A percentile compares a stretch with the other conserved stretches of the same genome.
Evolutionary conservation across 345 rosid genomes (phyloP).

Genomic region (Eucalyptus regnans): DNA sequence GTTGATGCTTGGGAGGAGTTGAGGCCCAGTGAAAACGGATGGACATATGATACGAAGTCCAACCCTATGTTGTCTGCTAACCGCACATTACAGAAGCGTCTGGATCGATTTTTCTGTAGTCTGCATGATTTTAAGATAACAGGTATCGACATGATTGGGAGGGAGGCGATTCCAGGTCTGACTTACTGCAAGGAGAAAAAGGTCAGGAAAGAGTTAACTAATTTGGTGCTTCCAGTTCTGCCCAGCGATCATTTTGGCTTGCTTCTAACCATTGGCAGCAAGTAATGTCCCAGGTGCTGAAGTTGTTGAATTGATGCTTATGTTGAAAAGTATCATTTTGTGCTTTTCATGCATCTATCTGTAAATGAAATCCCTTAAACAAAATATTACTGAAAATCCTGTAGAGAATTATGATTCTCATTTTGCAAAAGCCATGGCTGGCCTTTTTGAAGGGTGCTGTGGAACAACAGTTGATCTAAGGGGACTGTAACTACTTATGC

Average conservation of each 20-base stretch:
- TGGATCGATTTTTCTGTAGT: slow-evolving; percentile 65
- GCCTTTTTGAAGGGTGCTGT: background rate
- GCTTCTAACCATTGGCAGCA: slow-evolving; percentile 50
- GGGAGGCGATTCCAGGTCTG: slow-evolving; percentile 66
- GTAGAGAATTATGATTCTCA: background rate
- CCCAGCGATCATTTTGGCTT: slow-evolving; percentile 96
- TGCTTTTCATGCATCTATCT: background rate
- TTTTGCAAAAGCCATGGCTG: background rate
- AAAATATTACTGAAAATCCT: background rate
- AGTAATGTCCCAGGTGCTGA: background rate
- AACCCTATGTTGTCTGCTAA: slow-evolving; percentile 85
- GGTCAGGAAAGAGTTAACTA: slow-evolving; percentile 40
- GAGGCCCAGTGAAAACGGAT: slow-evolving; percentile 64
- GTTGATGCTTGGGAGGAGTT: slow-evolving; percentile 67
- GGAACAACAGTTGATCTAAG: background rate
- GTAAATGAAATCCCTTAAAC: background rate
- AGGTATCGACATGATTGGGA: slow-evolving; percentile 74
- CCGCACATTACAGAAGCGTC: slow-evolving; percentile 55
- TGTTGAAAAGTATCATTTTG: background rate
- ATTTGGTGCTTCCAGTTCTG: slow-evolving; percentile 75
- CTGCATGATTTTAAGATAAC: slow-evolving; percentile 53
- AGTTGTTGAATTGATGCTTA: background rate
- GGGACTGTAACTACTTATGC: background rate
- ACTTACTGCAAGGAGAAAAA: slow-evolving; percentile 73
- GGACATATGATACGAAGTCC: slow-evolving; percentile 86